These are phyloP conservation scores for Exophiala spinifera DNA, from an alignment of 2,329 filamentous ascomycete species.

Conservation along the genomic window DNA sequence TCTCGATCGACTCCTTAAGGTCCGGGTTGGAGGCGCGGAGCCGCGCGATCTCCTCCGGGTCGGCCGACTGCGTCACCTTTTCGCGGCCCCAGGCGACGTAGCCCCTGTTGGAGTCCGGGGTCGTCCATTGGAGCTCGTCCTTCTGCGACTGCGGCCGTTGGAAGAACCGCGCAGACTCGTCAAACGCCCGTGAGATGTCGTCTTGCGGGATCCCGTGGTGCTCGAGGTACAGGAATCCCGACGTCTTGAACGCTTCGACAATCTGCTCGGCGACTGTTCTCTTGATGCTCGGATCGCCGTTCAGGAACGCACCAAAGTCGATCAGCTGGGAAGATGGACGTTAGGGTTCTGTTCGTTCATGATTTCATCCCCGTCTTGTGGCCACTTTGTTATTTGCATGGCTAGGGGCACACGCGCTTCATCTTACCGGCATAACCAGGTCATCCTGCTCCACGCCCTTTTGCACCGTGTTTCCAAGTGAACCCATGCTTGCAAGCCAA, in stretches of 20 bases:
- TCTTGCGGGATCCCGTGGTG: slow-evolving; percentile 68
- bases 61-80: slow-evolving; percentile 61
- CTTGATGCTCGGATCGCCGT: slow-evolving; percentile 59
- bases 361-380: too few species aligned
- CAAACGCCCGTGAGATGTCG: slow-evolving; percentile 61
- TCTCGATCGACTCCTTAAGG: slow-evolving; percentile 60
- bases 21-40: slow-evolving; percentile 53
- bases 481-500: slow-evolving; percentile 26
- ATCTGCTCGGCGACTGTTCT: slow-evolving; percentile 66
- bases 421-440: slow-evolving; percentile 41
- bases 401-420: too few species aligned
- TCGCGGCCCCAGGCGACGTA: slow-evolving; percentile 70
- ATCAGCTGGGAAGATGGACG: slow-evolving; percentile 58
- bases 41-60: slow-evolving; percentile 56
- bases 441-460: slow-evolving; percentile 43
- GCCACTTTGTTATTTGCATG: too few species aligned
- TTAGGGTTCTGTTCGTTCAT: too few species aligned
- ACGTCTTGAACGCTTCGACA: slow-evolving; percentile 74
- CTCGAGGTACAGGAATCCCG: slow-evolving; percentile 85
- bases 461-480: slow-evolving; percentile 3
- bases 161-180: slow-evolving; percentile 69
- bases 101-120: slow-evolving; percentile 68
- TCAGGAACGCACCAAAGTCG: slow-evolving; percentile 71
- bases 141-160: slow-evolving; percentile 60
- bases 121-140: slow-evolving; percentile 66